Evolutionary conservation across 495 filamentous ascomycete species (phyloP).

Genomic region (Penicillium maclennaniae): DNA sequence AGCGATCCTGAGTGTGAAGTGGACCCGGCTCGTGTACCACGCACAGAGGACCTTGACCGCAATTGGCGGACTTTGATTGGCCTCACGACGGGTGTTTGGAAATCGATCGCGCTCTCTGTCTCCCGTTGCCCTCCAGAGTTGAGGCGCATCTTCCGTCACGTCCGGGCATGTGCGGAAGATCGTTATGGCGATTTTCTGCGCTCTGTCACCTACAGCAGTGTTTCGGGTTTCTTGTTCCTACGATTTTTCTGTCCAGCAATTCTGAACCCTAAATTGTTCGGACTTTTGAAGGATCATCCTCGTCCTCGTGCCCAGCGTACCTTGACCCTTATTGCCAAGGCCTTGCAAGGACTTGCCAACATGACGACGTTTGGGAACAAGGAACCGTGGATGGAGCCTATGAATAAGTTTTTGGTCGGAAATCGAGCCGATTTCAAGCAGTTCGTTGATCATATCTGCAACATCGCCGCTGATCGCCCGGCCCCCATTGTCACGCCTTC

Average conservation of each 20-base stretch:
- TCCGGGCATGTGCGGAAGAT: constrained; percentile 91
- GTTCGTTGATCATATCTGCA: constrained; percentile 83
- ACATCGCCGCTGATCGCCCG: constrained; percentile 67
- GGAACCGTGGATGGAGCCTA: constrained; percentile 98
- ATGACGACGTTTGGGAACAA: constrained; percentile 91
- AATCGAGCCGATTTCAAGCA: constrained; percentile 68
- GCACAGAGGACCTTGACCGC: constrained; percentile 68
- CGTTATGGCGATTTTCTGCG: constrained; percentile 93
- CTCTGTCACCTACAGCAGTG: constrained; percentile 91
- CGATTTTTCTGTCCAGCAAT: constrained; percentile 96
- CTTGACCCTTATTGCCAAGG: constrained; percentile 90
- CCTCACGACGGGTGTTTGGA: constrained; percentile 80
- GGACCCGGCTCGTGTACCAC: constrained; percentile 69
- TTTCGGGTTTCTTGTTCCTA: constrained; percentile 94
- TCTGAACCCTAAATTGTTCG: constrained; percentile 94
- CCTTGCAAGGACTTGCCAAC: constrained; percentile 91
- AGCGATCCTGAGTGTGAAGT: constrained; percentile 92
- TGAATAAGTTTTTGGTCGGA: constrained; percentile 66
- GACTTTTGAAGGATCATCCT: constrained; percentile 86
- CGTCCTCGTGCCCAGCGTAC: constrained; percentile 83
- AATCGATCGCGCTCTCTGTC: constrained; percentile 68
- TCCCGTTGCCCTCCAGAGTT: constrained; percentile 78
- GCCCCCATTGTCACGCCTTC: constrained; percentile 69
- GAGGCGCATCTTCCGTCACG: constrained; percentile 83
- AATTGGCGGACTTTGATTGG: constrained; percentile 80